Evolutionary conservation across 176 grass and related monocot species (phyloP).

Genomic region (Juncus inflexus): DNA sequence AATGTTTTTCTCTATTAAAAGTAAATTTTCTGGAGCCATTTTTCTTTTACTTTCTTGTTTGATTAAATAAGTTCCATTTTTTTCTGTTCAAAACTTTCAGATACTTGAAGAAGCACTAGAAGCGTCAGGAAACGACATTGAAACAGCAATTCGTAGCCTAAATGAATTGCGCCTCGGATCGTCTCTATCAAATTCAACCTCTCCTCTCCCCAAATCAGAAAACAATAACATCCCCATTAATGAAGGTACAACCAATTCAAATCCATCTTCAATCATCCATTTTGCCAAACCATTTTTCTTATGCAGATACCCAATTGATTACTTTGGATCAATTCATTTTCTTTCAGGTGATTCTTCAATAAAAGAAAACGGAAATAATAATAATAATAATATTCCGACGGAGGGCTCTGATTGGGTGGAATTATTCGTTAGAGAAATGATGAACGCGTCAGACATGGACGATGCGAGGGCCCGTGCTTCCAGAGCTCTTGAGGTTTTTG

Average conservation of each 20-base stretch:
- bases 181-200: constrained; percentile 29
- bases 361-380: constrained; percentile 37
- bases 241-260: neutral
- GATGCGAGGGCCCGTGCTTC: constrained; percentile 58
- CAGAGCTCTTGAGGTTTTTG: constrained; percentile 66
- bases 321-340: neutral
- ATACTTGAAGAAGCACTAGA: constrained; percentile 73
- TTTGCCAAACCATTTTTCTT: neutral
- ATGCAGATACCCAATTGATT: neutral
- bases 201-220: constrained; percentile 36
- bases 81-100: constrained; percentile 43
- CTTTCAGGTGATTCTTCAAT: constrained; percentile 31
- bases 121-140: constrained; percentile 78
- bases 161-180: constrained; percentile 54
- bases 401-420: constrained; percentile 63
- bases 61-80: neutral
- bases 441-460: constrained; percentile 48
- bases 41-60: neutral
- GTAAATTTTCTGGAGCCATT: neutral
- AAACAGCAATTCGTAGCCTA: constrained; percentile 79
- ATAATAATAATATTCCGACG: constrained; percentile 23
- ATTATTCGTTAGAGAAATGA: constrained; percentile 77
- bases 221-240: constrained; percentile 22
- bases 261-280: neutral
- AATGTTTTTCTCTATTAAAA: neutral